Conservation (phyloP, 148 eudicot genomes). For the Arctostaphylos glauca region DNA sequence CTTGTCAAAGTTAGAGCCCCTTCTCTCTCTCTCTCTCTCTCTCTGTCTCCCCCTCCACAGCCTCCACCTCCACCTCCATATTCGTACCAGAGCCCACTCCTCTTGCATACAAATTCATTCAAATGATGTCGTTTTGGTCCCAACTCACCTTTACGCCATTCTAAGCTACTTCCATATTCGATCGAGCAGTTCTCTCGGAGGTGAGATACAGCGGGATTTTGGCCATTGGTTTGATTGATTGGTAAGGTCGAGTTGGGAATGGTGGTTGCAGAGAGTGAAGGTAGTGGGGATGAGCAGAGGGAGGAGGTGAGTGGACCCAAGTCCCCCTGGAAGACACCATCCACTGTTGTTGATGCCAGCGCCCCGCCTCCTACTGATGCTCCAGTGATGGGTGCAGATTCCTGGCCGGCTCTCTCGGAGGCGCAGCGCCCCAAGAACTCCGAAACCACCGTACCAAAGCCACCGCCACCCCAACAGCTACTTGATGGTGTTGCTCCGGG, state of each 20-base stretch:
- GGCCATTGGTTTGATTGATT: neutral
- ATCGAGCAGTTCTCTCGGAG: neutral
- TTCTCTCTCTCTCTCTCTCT: neutral
- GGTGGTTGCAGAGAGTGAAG: constrained; percentile 60
- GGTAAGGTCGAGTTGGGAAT: constrained; percentile 16
- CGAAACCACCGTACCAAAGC: constrained; percentile 14
- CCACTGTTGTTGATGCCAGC: constrained; percentile 6
- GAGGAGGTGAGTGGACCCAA: constrained; percentile 44
- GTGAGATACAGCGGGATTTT: neutral
- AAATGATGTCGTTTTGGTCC: neutral
- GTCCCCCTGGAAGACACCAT: constrained; percentile 78
- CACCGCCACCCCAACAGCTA: constrained; percentile 1
- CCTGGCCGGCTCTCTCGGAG: constrained; percentile 78
- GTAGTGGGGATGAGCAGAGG: constrained; percentile 31
- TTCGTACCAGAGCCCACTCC: neutral
- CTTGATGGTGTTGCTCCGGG: constrained; percentile 19
- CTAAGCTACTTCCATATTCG: neutral
- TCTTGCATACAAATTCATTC: neutral
- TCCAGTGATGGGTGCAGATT: constrained; percentile 43
- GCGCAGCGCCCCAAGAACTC: constrained; percentile 46
- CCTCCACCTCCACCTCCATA: neutral
- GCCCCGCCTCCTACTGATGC: constrained; percentile 25
- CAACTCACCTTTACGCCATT: neutral
- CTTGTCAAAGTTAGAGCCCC: no score
- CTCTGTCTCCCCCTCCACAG: neutral